Evolutionary conservation across 495 filamentous ascomycete species (phyloP), one percentile per base, ranked within the genome.

Genomic region (Letharia columbiana): DNA sequence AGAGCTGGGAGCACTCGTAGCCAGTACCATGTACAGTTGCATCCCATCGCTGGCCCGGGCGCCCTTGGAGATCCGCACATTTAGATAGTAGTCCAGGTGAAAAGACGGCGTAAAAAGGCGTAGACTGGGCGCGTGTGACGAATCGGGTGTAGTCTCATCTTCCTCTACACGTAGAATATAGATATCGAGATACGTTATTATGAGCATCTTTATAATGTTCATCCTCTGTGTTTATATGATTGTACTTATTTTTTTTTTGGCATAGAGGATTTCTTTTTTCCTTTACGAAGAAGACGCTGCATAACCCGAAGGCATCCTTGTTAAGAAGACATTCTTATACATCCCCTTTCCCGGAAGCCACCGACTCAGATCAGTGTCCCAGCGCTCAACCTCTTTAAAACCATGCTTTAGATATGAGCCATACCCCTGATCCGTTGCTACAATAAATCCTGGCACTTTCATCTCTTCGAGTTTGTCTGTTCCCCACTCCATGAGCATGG

Each of bases 401-500:
- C 61, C 66, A 60, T 63, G 62, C 41, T 64, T 63, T 4, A 56
- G 47, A 35, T 67, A 67, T 28, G 64, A 40, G n/a, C 52, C 52
- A 42, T 49, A 60, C 18, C 61, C 61, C 41, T 64, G 41, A 20
- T 33, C 23, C 33, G 66, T 35, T 2, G 66, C 4, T 20, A 63
- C 42, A 6, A 67, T 64, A 8, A 67, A 59, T 1, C 66, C 57
- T 11, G 52, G 66, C 61, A 64, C 23, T 41, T 59, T 63, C 50
- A 63, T 60, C 20, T 60, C 57, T 28, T 60, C 66, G 18, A 63
- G 61, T 44, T 60, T 59, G 42, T 60, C 61, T n/a, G 18, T 49
- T 28, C 66, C 66, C 66, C 66, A 67, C 59, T n/a, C 45, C 52
- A 67, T 60, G 50, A 64, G 33, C 56, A 64, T 49, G 23, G 61